Evolutionary conservation across 2,329 filamentous ascomycete genomes (phyloP), one percentile per base, ranked within the genome.

Genomic region (Fusarium sp.): DNA sequence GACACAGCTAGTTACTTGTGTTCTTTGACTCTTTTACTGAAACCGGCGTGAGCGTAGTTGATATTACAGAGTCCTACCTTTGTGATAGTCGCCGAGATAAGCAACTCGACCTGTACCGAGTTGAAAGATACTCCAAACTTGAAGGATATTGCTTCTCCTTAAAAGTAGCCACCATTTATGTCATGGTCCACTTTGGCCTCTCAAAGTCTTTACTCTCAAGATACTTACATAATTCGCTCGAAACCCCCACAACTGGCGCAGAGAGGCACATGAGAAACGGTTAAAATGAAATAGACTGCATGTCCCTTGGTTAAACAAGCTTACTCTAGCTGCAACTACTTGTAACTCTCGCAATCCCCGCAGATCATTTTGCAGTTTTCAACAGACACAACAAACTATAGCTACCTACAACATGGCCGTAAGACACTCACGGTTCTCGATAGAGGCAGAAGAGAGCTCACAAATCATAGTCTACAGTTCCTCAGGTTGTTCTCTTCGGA

Each of bases 401-500:
- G 25, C 15, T 38, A 43, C 15, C 21, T 37, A 29, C 23, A 51
- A 47, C 10, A 69, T 70, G 67, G 64, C 67, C 48, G 67, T 70
- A 54, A 69, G 61, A 37, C 27, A 49, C 32, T 19, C 7, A 43
- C 35, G 23, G 10, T 9, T 19, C 14, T 17, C 11, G 64, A 46
- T 53, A 45, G n/a, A 9, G 3, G 31, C 17, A 4, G 6, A 9
- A 31, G 36, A 33, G 32, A 25, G 14, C 59, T 63, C 19, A 51
- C 29, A 33, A 15, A 19, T 25, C 11, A 38, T 13, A 84, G 81
- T 74, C 75, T 36, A 78, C 84, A 1, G 90, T 90, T 69, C 87
- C 89, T 44, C 91, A 93, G 71, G 81, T 93, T 67, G 80, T 98
- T 61, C 85, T 98, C 21, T 90, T 98, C 61, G 94, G 94, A 50